phyloP scores from a whole-genome alignment of 75 land plant genomes.

The Cunninghamia lanceolata region DNA sequence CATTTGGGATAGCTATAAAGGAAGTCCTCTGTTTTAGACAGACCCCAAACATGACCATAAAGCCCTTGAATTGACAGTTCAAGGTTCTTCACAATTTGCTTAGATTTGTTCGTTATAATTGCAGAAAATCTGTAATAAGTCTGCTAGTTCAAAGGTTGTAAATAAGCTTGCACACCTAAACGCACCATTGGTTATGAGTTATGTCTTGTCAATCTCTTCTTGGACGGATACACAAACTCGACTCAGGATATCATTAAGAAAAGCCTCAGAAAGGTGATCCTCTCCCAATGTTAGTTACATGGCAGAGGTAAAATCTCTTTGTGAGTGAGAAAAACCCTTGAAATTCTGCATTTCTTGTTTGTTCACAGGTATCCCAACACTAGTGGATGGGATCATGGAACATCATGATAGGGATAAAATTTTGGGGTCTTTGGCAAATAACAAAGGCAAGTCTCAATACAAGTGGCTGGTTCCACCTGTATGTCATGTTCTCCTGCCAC shows the following conservation, averaged over 20 bases:
- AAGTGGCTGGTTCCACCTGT: too few species aligned
- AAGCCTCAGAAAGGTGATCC: slow-evolving; percentile 64
- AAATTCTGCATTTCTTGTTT: background rate
- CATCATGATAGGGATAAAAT: slow-evolving; percentile 96
- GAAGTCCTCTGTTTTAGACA: background rate
- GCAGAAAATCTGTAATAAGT: background rate
- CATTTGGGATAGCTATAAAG: background rate
- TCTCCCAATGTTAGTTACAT: background rate
- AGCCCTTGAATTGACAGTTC: background rate
- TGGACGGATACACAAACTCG: slow-evolving; percentile 99
- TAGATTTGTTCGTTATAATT: background rate
- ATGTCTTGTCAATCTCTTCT: slow-evolving; percentile 79
- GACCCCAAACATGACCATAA: background rate
- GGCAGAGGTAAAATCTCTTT: background rate
- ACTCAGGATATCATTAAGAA: slow-evolving; percentile 87
- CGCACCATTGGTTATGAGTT: slow-evolving; percentile 87
- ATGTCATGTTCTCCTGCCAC: too few species aligned
- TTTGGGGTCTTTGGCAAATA: slow-evolving; percentile 97
- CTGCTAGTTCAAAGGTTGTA: slow-evolving; percentile 36
- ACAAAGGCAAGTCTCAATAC: too few species aligned
- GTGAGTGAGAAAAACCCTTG: background rate
- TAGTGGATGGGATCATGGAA: slow-evolving; percentile 64
- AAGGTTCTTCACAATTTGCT: background rate
- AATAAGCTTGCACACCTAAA: slow-evolving; percentile 92
- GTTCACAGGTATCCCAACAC: slow-evolving; percentile 82